These are phyloP conservation scores for Penicillium salamii DNA, from an alignment of 495 filamentous ascomycete species.

Conservation along the genomic window DNA sequence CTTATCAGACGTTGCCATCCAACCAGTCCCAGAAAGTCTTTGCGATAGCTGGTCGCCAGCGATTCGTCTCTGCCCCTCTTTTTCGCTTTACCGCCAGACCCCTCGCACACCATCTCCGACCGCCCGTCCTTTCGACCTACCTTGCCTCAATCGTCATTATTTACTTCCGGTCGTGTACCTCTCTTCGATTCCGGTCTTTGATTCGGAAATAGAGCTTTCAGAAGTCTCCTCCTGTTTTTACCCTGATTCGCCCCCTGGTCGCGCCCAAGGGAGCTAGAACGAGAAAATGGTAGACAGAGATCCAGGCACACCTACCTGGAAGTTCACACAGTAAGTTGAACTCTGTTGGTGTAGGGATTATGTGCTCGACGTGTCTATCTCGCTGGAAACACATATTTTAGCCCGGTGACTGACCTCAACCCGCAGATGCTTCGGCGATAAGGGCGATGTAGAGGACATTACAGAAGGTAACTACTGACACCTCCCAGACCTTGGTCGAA, in stretches of 20 bases:
- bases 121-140: slow-evolving; percentile 8
- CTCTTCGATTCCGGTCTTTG: slow-evolving; percentile 7
- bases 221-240: slow-evolving; percentile 10
- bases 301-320: slow-evolving; percentile 92
- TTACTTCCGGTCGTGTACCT: slow-evolving; percentile 10
- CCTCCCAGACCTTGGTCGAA: slow-evolving; percentile 2
- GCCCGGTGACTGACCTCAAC: slow-evolving; percentile 9
- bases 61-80: slow-evolving; percentile 11
- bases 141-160: slow-evolving; percentile 3
- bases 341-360: no score
- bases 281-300: slow-evolving; percentile 93
- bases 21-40: slow-evolving; percentile 5
- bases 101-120: slow-evolving; percentile 17
- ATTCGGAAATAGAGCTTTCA: slow-evolving; percentile 19
- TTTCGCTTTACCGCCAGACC: slow-evolving; percentile 17
- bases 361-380: no score
- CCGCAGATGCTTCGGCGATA: slow-evolving; percentile 94
- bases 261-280: slow-evolving; percentile 43
- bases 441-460: slow-evolving; percentile 99
- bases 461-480: slow-evolving; percentile 74
- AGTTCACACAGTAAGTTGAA: slow-evolving; percentile 96
- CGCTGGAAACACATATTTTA: neutral
- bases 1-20: neutral
- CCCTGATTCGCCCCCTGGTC: slow-evolving; percentile 12
- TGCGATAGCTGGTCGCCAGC: neutral